These are phyloP conservation scores for Ganoderma sp. DNA, from an alignment of 1,284 basidiomycete species.

Conservation along the genomic window DNA sequence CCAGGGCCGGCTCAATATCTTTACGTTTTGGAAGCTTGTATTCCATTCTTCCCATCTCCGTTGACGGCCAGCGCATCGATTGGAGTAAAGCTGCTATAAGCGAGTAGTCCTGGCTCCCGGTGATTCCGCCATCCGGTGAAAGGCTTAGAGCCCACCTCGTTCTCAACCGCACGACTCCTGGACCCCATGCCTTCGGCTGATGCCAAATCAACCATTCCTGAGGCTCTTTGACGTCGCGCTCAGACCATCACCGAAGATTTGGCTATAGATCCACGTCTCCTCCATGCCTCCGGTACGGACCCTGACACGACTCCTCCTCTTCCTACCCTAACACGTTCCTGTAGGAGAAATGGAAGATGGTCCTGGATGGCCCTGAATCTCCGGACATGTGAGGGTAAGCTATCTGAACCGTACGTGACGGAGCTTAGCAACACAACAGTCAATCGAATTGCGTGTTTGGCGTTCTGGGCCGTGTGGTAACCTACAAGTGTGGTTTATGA, in stretches of 20 bases:
- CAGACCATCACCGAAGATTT: too few relatives aligned
- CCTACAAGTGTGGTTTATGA: background rate
- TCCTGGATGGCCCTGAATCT: background rate
- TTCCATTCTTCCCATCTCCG: background rate
- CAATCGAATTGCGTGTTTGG: background rate
- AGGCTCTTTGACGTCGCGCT: background rate
- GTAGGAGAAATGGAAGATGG: background rate
- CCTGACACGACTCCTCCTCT: background rate
- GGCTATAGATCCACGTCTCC: too few relatives aligned
- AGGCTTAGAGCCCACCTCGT: background rate
- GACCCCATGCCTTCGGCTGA: background rate
- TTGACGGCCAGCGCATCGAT: conserved; percentile 5
- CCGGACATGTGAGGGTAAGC: background rate
- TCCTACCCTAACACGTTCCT: conserved; percentile 7
- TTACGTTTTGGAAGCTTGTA: background rate
- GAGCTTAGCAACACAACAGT: background rate
- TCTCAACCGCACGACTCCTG: background rate
- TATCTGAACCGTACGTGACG: background rate
- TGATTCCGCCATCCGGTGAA: conserved; percentile 2
- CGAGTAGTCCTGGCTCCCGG: background rate
- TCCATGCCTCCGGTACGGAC: background rate
- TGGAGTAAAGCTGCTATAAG: background rate
- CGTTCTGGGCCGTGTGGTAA: background rate
- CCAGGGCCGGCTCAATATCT: background rate
- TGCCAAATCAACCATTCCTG: background rate